phyloP scores from a whole-genome alignment of 2,329 filamentous ascomycete genomes.

The Tolypocladium nubicola region DNA sequence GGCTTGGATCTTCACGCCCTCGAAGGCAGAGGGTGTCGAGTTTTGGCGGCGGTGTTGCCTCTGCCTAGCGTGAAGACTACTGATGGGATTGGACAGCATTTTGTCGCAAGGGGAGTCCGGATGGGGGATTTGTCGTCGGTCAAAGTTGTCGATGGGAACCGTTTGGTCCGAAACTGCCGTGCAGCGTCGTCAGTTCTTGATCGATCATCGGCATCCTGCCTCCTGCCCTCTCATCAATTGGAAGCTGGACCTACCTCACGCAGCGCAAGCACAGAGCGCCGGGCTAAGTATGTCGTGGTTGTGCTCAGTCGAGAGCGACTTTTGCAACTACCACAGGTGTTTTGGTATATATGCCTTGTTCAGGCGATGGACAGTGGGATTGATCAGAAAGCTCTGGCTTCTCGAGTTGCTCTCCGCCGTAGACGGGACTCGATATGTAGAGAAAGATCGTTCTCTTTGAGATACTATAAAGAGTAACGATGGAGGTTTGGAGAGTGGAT shows the following conservation, averaged over 20 bases:
- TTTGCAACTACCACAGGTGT: conserved; percentile 12
- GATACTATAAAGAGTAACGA: conserved; percentile 5
- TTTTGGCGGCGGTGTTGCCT: conserved; percentile 69
- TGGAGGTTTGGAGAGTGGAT: conserved; percentile 9
- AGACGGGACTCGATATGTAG: conserved; percentile 6
- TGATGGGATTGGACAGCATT: conserved; percentile 71
- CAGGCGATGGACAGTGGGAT: conserved; percentile 14
- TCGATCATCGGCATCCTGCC: neutral
- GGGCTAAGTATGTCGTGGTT: conserved; percentile 43
- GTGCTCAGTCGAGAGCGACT: conserved; percentile 39
- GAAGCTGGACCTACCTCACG: conserved; percentile 52
- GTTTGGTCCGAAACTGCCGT: conserved; percentile 30
- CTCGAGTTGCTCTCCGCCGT: conserved; percentile 6
- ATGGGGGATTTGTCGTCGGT: conserved; percentile 39
- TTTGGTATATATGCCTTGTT: conserved; percentile 17
- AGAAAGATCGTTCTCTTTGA: neutral
- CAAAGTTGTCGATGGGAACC: conserved; percentile 41
- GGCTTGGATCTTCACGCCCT: conserved; percentile 58
- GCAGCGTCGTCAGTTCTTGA: conserved; percentile 2
- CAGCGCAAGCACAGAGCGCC: conserved; percentile 75
- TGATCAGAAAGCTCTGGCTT: conserved; percentile 10
- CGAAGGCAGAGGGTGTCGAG: conserved; percentile 71
- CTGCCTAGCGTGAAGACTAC: conserved; percentile 54
- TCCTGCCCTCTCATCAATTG: neutral
- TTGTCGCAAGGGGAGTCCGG: conserved; percentile 63